phyloP scores from a whole-genome alignment of 108 stramenopile genomes.

The Skeletonema menzelii region DNA sequence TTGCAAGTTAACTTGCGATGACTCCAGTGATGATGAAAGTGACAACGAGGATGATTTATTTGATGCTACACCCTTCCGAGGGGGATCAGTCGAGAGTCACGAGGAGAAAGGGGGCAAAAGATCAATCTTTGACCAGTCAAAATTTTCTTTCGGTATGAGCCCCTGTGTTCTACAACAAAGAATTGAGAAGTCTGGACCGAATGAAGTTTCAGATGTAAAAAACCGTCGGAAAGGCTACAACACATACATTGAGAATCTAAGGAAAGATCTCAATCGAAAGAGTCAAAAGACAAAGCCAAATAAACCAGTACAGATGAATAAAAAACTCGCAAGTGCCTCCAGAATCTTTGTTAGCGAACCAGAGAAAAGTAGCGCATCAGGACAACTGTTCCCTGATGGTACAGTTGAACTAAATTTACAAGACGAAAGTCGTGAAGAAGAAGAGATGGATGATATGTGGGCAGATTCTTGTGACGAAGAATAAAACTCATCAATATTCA shows the following conservation, averaged over 20 bases:
- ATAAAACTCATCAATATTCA: background rate
- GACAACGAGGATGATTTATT: constrained; percentile 3
- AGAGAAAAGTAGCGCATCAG: background rate
- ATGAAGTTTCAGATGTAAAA: background rate
- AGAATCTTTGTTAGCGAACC: background rate
- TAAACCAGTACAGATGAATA: background rate
- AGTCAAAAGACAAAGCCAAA: background rate
- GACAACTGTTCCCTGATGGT: background rate
- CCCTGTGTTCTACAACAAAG: background rate
- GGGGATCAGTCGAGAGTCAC: background rate
- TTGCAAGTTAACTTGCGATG: background rate
- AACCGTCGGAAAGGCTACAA: constrained; percentile 7
- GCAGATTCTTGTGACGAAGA: background rate
- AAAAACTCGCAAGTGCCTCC: background rate
- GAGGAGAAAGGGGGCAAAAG: background rate
- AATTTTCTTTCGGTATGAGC: constrained; percentile 1
- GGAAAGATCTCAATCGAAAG: constrained; percentile 3
- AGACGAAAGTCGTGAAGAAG: background rate
- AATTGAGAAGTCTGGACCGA: background rate
- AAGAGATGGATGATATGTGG: constrained; percentile 12
- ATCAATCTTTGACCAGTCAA: background rate
- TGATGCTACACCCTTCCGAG: constrained; percentile 1
- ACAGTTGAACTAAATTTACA: background rate
- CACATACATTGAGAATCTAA: constrained; percentile 4
- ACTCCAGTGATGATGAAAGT: background rate